Evolutionary conservation across 2,329 filamentous ascomycete species (phyloP), one percentile per base, ranked within the genome.

Genomic region (Aspergillus sp.): DNA sequence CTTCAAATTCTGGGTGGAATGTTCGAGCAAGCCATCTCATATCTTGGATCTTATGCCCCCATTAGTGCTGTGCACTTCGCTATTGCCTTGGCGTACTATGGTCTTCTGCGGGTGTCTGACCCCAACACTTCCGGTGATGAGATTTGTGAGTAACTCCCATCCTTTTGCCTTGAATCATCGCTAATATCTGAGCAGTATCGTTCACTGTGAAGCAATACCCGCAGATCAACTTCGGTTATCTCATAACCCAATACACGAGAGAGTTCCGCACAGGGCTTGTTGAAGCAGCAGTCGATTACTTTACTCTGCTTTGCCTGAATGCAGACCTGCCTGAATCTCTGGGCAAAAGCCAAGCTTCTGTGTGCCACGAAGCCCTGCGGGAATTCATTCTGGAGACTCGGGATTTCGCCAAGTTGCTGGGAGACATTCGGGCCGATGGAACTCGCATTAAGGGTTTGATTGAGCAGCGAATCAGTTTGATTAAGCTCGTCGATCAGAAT

Each of bases 341-440:
- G 5, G 91, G 90, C 51, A 84, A 83, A 55, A 86, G 87, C 41
- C 93, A 96, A 67, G 83, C 86, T 49, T 84, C 82, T 45, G 82
- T 96, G 35, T 97, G 93, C 72, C 90, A 96, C 71, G 90, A 96
- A 71, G 93, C 91, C 6, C 79, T 99, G 52, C 89, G 92, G 33
- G 94, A 97, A 72, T 85, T 97, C 51, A 91, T 96, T 22, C 80
- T 99, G n/a, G 94, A 99, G 74, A 96, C 92, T 17, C 85, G 93
- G 60, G 94, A 99, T 67, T 99, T 97, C 72, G 93, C 92, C 65
- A 89, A 90, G 65, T 79, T 99, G 13, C 85, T 99, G 45, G 94
- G 95, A 49, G 95, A 99, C 68, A 91, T 99, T 62, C 83, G 86
- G 54, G 83, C 85, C 1, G 90, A 97, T 66, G 94, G 94, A 19